These are phyloP conservation scores for Toxicodendron radicans DNA, from an alignment of 345 rosid species.

Conservation along the genomic window DNA sequence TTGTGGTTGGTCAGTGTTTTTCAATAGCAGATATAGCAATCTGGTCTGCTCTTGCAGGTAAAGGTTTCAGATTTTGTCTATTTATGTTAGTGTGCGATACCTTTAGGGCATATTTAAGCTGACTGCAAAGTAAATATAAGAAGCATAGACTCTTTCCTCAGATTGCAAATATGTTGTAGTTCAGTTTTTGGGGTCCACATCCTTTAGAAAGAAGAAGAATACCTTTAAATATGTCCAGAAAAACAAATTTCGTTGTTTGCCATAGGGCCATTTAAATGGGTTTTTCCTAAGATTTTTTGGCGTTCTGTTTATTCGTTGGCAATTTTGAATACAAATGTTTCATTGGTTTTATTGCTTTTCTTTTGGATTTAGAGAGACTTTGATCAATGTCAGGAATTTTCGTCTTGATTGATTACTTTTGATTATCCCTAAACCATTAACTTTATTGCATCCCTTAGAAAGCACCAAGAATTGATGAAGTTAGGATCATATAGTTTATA, in stretches of 20 bases:
- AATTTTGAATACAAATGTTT: background rate
- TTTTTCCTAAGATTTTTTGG: background rate
- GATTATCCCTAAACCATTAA: background rate
- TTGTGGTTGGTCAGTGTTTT: conserved; percentile 65
- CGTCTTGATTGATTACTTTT: background rate
- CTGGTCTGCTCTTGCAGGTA: conserved; percentile 60
- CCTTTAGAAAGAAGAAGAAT: background rate
- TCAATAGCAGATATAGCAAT: conserved; percentile 83
- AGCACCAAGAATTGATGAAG: background rate
- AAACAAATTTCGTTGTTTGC: background rate
- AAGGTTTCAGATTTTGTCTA: background rate
- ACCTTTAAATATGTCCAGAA: background rate
- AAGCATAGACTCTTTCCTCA: too few relatives aligned
- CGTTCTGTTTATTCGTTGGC: background rate
- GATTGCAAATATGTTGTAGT: background rate
- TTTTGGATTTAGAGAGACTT: background rate
- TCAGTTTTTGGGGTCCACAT: background rate
- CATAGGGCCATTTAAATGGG: background rate
- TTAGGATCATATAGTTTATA: background rate
- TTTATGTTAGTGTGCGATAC: background rate
- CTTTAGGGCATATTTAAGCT: background rate
- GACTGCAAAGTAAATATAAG: background rate
- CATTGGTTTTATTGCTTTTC: background rate
- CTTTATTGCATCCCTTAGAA: background rate
- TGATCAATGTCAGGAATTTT: background rate